These are phyloP conservation scores for Xylaria digitata DNA, from an alignment of 2,329 filamentous ascomycete genomes.

Conservation along the genomic window DNA sequence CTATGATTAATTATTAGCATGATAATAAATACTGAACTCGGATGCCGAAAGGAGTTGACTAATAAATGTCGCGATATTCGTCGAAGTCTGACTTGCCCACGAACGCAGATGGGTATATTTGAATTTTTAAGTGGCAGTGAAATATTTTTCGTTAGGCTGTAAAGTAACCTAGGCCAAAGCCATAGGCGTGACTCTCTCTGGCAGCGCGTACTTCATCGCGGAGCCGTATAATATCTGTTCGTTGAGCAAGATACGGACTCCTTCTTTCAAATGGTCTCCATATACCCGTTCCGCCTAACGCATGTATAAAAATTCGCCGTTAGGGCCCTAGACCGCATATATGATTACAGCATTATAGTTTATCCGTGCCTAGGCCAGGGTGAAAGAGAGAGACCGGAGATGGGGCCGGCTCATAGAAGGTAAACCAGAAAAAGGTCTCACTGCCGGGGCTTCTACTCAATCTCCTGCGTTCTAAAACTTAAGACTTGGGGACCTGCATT, in stretches of 20 bases:
- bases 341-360: too few species aligned
- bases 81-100: neutral
- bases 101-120: neutral
- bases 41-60: neutral
- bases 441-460: too few species aligned
- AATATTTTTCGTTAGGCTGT: neutral
- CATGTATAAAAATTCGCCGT: too few species aligned
- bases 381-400: too few species aligned
- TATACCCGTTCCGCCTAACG: neutral
- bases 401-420: too few species aligned
- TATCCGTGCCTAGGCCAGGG: too few species aligned
- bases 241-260: neutral
- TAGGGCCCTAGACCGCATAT: too few species aligned
- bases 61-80: neutral
- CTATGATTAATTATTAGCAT: neutral
- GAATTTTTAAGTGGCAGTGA: neutral
- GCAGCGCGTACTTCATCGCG: neutral
- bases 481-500: too few species aligned
- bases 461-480: too few species aligned
- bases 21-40: neutral
- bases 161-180: neutral
- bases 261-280: neutral
- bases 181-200: neutral
- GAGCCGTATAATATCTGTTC: neutral
- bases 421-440: too few species aligned